Base-by-base conservation (phyloP, 2,329 filamentous ascomycete species). In the Calonectria pteridis region DNA sequence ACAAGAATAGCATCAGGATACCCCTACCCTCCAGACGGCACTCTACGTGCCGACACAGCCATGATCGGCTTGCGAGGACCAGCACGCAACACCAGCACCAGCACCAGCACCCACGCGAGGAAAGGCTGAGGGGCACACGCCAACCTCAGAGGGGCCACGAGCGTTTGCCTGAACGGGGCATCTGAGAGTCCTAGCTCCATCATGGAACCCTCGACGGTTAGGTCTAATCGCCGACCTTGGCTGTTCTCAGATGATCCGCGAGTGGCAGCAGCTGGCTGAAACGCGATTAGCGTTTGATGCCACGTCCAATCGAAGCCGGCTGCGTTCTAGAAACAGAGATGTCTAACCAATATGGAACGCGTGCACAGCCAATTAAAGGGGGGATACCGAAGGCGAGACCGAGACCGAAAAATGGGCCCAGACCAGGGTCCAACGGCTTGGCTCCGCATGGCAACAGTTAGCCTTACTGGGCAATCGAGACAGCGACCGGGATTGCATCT, bases 1-100 rank as follows among this genome's bases (percentile, higher is more conserved):
- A 64, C 59, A 64, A 64, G 37, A 64, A 64, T 64, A 64, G 59
- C 26, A 64, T 64, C 59, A n/a, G 59, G 59, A 64, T 40, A 49
- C 37, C 40, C 59, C 59, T 46, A 31, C 59, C 26, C 18, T 23
- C 9, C 9, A 31, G 20, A 31, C 37, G 37, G 20, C 59, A 64
- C 18, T 64, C 28, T 13, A 49, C 59, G 37, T 64, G 59, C 59
- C 59, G 40, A 49, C 37, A 49, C 59, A 64, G 59, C 59, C 59
- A 49, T 64, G 59, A 49, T 64, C 37, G 2, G 37, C 16, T 64
- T 33, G 40, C 59, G 26, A 33, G 40, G 16, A 5, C 33, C 35
- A 26, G 23, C 55, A 62, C 33, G 26, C 55, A 26, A 33, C 35
- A 26, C 35, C 10, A 20, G 9, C 26, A 14, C n/a, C 55, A 26